Evolutionary conservation across 305 asterid genomes (phyloP), one percentile per base, ranked within the genome.

Genomic region (Solanum hybrid): DNA sequence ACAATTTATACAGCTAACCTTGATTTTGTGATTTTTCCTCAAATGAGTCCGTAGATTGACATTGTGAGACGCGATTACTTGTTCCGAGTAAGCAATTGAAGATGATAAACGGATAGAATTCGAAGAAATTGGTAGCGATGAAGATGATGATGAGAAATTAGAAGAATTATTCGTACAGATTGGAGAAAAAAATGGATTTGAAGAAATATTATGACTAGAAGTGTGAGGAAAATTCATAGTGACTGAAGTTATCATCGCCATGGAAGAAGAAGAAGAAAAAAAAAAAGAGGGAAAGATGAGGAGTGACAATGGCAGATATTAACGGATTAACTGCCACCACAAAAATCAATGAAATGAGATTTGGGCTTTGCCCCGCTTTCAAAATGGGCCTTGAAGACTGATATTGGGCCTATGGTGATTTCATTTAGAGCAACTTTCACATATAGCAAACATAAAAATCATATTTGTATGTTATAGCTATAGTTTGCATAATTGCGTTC

Each of bases 21-120:
- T 90, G 24, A 51, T 69, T 75, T 76, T 31, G 26, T 64, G 90
- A 33, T 37, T 86, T 57, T 85, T 51, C 67, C 29, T 91, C 84
- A 87, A 18, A 57, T 57, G 24, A 57, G 69, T 57, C 2, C 11
- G 82, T n/a, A 16, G n/a, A 42, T 13, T 22, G 29, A 51, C 40
- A 64, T 20, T 28, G 22, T 36, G 89, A 78, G 89, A 74, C 22
- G 16, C 5, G 16, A 36, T 67, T 88, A 69, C 67, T 57, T 64
- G 75, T 85, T 18, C 89, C 11, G 71, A 89, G 88, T 11, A 90
- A 90, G 51, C 86, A 91, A 75, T 80, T 89, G 61, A 90, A 80
- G 92, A 92, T 89, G 88, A 76, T 31, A 87, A 46, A 73, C 3
- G 13, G 16, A 87, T 31, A 18, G 36, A 73, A 87, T 40, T 39